Conservation (phyloP, 139 green algal genomes). For the Coelastrella sp. region DNA sequence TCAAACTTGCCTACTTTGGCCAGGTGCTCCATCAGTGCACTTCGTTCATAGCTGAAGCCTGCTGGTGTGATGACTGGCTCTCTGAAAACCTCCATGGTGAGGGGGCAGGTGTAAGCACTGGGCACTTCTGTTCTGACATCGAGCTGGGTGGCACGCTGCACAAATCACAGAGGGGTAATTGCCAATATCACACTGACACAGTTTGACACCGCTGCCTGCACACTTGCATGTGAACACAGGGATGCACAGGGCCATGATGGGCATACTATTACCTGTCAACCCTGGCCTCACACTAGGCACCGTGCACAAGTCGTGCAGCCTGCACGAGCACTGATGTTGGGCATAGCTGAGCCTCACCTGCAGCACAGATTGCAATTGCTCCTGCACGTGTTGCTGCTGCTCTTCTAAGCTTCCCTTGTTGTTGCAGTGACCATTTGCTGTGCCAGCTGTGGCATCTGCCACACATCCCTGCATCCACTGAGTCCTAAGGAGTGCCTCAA, state of each 20-base stretch:
- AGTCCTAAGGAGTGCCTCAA: not conserved
- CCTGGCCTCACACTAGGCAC: not conserved
- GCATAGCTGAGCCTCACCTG: not conserved
- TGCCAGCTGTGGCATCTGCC: not conserved
- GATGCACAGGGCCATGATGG: not conserved
- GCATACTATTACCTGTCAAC: no score
- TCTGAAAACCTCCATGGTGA: constrained; percentile 71
- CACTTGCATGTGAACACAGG: not conserved
- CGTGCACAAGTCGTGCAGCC: no score
- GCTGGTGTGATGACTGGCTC: constrained; percentile 71
- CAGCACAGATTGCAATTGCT: not conserved
- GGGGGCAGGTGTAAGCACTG: constrained; percentile 61
- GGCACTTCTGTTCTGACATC: constrained; percentile 55
- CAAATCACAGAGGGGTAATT: not conserved
- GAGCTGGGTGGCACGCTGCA: constrained; percentile 28
- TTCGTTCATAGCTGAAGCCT: constrained; percentile 78
- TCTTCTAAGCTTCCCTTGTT: not conserved
- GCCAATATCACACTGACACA: not conserved
- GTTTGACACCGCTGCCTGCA: not conserved
- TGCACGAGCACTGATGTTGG: no score
- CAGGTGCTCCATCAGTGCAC: constrained; percentile 78
- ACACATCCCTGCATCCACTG: constrained; percentile 30
- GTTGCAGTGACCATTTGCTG: not conserved
- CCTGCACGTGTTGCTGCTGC: constrained; percentile 40
- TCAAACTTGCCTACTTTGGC: constrained; percentile 39